A percentile compares a stretch with the other conserved stretches of the same genome.
These are phyloP conservation scores for sweet orange (Citrus sinensis) DNA, from an alignment of 345 rosid genomes.

Conservation along the genomic window DVS_A1.0 CM039168.1:23706001-23706500, in stretches of 20 bases:
- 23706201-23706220: conserved; percentile 40
- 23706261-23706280: conserved; percentile 40
- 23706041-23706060: conserved; percentile 25
- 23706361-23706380: conserved; percentile 34
- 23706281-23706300: conserved; percentile 48
- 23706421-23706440: neutral
- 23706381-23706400: neutral
- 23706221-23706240: conserved; percentile 32
- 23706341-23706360: conserved; percentile 86
- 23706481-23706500: neutral
- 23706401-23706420: neutral
- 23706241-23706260: conserved; percentile 41
- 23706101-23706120: conserved; percentile 19
- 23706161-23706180: conserved; percentile 21
- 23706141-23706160: conserved; percentile 17
- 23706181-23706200: conserved; percentile 23
- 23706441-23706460: neutral
- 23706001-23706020: conserved; percentile 27
- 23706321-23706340: conserved; percentile 82
- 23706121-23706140: conserved; percentile 18
- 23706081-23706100: conserved; percentile 26
- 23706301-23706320: conserved; percentile 76
- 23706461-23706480: neutral
- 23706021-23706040: conserved; percentile 19
- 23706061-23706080: conserved; percentile 27